These are phyloP conservation scores for Xylariaceae sp. DNA, from an alignment of 2,329 filamentous ascomycete species.

Conservation along the genomic window DNA sequence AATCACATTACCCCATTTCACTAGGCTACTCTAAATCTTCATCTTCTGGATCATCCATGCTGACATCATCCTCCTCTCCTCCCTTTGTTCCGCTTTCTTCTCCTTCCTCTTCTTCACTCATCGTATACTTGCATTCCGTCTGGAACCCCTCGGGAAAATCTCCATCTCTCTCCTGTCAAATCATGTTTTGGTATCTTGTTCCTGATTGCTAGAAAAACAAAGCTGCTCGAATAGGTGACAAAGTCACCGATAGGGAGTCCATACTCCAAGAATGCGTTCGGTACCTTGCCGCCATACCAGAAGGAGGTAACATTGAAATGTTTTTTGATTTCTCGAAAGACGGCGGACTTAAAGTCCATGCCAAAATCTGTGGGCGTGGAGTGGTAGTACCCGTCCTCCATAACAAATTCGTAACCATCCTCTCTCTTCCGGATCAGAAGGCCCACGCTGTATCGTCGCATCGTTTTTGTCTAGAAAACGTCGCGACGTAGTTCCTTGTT, in stretches of 20 bases:
- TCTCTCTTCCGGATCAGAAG: slow-evolving; percentile 6
- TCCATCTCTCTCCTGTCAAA: neutral
- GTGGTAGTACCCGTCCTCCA: slow-evolving; percentile 10
- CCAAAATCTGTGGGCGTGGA: neutral
- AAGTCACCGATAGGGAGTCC: slow-evolving; percentile 3
- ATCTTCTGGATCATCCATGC: too few relatives aligned
- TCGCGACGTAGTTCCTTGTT: neutral
- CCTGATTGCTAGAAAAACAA: slow-evolving; percentile 1
- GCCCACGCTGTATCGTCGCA: slow-evolving; percentile 15
- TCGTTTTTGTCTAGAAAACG: slow-evolving; percentile 12
- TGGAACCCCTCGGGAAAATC: neutral
- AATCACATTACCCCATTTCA: too few relatives aligned
- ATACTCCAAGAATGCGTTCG: neutral
- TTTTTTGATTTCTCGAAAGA: neutral
- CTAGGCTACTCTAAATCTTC: too few relatives aligned
- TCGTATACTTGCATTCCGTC: too few relatives aligned
- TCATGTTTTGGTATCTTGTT: neutral
- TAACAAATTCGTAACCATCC: slow-evolving; percentile 3
- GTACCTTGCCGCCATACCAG: slow-evolving; percentile 9
- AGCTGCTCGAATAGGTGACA: too few relatives aligned
- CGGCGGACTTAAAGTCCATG: slow-evolving; percentile 17
- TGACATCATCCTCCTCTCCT: neutral
- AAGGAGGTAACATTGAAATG: slow-evolving; percentile 2
- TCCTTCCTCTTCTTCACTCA: slow-evolving; percentile 2
- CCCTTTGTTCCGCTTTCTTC: neutral